These are phyloP conservation scores for Laburnicola sp. DNA, from an alignment of 2,329 filamentous ascomycete genomes.

Conservation along the genomic window DNA sequence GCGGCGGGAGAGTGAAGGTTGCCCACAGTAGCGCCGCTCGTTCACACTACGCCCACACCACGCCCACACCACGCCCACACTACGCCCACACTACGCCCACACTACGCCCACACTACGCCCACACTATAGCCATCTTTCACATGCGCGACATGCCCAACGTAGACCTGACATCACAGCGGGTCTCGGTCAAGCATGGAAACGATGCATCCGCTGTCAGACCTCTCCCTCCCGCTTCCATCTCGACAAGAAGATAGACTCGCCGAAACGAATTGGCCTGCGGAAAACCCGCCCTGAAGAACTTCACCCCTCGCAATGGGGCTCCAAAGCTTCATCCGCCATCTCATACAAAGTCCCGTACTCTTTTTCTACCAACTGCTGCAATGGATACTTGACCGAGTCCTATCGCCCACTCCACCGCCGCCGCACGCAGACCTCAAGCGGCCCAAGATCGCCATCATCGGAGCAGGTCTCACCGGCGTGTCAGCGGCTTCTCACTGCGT, in stretches of 20 bases:
- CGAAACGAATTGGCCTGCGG: no score
- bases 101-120: no score
- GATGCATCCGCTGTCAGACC: neutral
- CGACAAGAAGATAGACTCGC: no score
- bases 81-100: no score
- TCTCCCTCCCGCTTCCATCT: no score
- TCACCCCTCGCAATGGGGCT: slow-evolving; percentile 23
- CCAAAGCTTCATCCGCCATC: slow-evolving; percentile 21
- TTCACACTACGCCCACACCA: no score
- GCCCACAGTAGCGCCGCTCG: neutral
- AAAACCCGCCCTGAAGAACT: no score
- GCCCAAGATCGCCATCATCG: slow-evolving; percentile 58
- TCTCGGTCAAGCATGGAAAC: slow-evolving; percentile 9
- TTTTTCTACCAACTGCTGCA: slow-evolving; percentile 69
- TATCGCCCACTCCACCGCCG: slow-evolving; percentile 71
- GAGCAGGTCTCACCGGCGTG: slow-evolving; percentile 67
- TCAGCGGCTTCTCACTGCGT: slow-evolving; percentile 81
- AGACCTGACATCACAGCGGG: slow-evolving; percentile 27
- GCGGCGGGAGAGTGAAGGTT: neutral
- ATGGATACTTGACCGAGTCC: slow-evolving; percentile 63
- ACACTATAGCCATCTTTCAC: slow-evolving; percentile 18
- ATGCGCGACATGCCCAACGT: slow-evolving; percentile 15
- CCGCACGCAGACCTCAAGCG: slow-evolving; percentile 60
- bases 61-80: no score
- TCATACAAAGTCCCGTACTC: slow-evolving; percentile 53